Percentiles rank a stretch among this genome's conserved stretches.
phyloP scores from a whole-genome alignment of 2,329 filamentous ascomycete species.

The Botrytis fabae region DNA sequence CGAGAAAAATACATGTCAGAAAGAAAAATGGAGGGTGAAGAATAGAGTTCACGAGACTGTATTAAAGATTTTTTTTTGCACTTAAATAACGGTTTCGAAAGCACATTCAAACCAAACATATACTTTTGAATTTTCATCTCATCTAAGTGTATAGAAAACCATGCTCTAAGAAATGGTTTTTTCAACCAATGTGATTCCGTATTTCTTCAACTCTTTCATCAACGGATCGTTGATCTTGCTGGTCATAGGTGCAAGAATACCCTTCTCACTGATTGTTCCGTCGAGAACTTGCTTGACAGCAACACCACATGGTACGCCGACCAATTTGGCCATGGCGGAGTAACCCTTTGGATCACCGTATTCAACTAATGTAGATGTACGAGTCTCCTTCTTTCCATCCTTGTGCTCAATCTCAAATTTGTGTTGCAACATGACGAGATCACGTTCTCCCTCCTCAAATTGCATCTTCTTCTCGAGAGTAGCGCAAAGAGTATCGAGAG shows the following conservation, averaged over 20 bases:
- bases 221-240: slow-evolving; percentile 70
- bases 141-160: slow-evolving; percentile 6
- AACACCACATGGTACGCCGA: slow-evolving; percentile 73
- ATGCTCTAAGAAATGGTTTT: slow-evolving; percentile 52
- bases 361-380: slow-evolving; percentile 78
- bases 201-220: slow-evolving; percentile 75
- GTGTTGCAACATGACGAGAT: slow-evolving; percentile 78
- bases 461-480: slow-evolving; percentile 90
- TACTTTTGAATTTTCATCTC: slow-evolving; percentile 7
- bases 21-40: not conserved
- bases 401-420: slow-evolving; percentile 82
- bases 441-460: slow-evolving; percentile 78
- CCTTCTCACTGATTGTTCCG: slow-evolving; percentile 70
- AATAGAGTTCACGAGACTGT: not conserved
- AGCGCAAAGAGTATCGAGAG: slow-evolving; percentile 87
- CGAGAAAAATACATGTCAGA: not conserved
- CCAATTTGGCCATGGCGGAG: slow-evolving; percentile 79
- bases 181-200: slow-evolving; percentile 71
- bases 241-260: slow-evolving; percentile 75
- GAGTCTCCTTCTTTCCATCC: slow-evolving; percentile 74
- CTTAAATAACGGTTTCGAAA: not conserved
- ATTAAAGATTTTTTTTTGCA: not conserved
- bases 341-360: slow-evolving; percentile 79
- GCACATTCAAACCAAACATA: not conserved
- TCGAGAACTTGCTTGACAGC: slow-evolving; percentile 78